Base-by-base conservation (phyloP, 2,329 filamentous ascomycete genomes). In the Alternaria sp. region DNA sequence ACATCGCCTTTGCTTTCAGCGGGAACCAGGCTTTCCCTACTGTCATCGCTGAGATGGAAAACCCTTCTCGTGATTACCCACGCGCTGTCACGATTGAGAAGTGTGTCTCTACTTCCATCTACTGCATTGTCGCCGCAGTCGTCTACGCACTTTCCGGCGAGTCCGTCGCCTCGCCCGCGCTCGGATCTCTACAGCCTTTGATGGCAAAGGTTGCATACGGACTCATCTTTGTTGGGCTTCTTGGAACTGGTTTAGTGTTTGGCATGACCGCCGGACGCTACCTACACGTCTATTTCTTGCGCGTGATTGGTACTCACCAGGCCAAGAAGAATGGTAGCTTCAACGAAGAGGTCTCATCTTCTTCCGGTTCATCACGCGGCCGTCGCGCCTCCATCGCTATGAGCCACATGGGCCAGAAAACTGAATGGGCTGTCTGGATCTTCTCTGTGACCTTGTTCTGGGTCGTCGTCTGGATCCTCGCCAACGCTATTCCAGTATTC, bases 11-110 rank as follows among this genome's bases (percentile, higher is more conserved):
- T 54, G 67, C 71, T 7, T 74, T 68, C 32, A 62, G 70, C 4
- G 71, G 71, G n/a, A 73, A 72, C 41, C 71, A 74, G 48, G 70
- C 71, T 2, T 74, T 74, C 5, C 69, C 69, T 2, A 73, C 70
- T 2, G 70, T 74, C 16, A 57, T 74, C 14, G 68, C 65, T 5
- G 70, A 74, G 18, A 73, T 74, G 71, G 64, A 71, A 34, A 68
- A 73, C 48, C 69, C 71, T 8, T 68, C 64, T 30, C 64, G 65
- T 34, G 70, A 74, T 46, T 74, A 71, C 28, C 69, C 70, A 9
- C 68, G 66, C 18, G 69, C 71, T 5, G 62, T 74, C 25, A 68
- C 67, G 1, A 72, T 74, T 52, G 70, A 74, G 45, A 72, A 71
- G 38, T 71, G 70, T 38, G 44, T 66, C 43, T 62, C 68, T 25